phyloP scores from a whole-genome alignment of 257 asterid species.

The Knoxia roxburghii region DNA sequence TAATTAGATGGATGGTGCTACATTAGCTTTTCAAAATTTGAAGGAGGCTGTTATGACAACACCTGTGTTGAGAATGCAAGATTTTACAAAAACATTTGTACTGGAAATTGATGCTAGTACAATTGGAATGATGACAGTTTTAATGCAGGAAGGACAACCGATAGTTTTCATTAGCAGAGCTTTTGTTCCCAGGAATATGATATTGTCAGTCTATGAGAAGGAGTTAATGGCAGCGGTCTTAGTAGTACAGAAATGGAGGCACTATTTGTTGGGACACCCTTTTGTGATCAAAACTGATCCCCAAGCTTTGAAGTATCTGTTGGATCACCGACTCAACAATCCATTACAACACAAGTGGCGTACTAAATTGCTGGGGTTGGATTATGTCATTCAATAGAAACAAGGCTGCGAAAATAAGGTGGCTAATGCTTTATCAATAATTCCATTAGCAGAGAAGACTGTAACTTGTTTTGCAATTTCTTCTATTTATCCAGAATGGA shows the following conservation, averaged over 20 bases:
- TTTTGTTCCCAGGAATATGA: not conserved
- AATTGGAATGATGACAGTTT: not conserved
- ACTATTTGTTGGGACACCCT: not conserved
- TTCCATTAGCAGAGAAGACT: rapidly evolving
- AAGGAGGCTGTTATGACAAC: not conserved
- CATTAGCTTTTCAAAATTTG: no score
- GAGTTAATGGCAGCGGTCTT: no score
- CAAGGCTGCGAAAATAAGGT: not conserved
- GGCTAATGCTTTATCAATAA: not conserved
- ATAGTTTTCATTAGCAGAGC: not conserved
- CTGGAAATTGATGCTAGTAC: no score
- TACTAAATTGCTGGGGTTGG: not conserved
- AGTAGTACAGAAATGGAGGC: not conserved
- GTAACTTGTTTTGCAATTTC: no score
- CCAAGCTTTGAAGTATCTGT: not conserved
- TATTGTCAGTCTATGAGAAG: not conserved
- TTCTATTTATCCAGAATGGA: no score
- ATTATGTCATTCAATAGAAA: not conserved
- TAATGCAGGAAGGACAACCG: not conserved
- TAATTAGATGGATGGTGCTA: no score
- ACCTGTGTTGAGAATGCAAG: not conserved
- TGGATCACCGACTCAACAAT: not conserved
- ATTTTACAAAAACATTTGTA: no score
- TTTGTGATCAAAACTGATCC: not conserved
- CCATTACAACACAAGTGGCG: not conserved